phyloP scores from a whole-genome alignment of 768 basidiomycete genomes.

The Tulasnella sp. region DNA sequence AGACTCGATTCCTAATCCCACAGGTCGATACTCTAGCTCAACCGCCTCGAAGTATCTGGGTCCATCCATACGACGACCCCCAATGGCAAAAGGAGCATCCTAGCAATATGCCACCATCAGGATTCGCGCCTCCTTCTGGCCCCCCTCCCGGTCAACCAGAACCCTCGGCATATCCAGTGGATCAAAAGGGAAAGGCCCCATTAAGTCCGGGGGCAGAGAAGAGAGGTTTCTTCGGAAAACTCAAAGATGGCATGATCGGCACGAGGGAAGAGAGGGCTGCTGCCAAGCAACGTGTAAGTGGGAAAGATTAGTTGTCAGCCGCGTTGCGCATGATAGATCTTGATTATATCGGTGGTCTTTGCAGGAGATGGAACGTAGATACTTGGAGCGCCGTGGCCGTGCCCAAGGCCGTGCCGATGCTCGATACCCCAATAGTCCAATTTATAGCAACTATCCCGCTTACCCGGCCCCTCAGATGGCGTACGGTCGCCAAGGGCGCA shows the following conservation, averaged over 20 bases:
- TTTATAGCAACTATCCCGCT: conserved; percentile 4
- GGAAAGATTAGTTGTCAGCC: conserved; percentile 20
- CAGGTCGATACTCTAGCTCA: conserved; percentile 54
- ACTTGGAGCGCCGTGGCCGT: conserved; percentile 3
- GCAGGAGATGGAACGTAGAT: neutral
- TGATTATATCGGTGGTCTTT: too few species aligned
- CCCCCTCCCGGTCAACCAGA: neutral
- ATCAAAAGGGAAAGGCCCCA: neutral
- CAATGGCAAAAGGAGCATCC: conserved; percentile 44
- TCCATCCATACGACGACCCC: conserved; percentile 61
- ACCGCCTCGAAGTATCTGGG: conserved; percentile 61
- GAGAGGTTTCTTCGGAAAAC: conserved; percentile 45
- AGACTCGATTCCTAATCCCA: neutral
- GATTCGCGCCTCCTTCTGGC: neutral
- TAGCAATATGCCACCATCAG: conserved; percentile 10
- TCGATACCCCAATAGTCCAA: neutral
- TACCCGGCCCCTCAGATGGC: neutral
- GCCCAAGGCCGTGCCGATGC: neutral
- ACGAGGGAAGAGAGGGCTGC: conserved; percentile 53
- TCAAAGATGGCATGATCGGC: conserved; percentile 54
- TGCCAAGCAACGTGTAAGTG: conserved; percentile 16
- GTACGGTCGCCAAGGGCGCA: conserved; percentile 6
- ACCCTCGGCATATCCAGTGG: neutral
- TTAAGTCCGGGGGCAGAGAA: conserved; percentile 26
- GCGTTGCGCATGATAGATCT: neutral